phyloP scores from a whole-genome alignment of 2,329 filamentous ascomycete genomes.

The Emmonsiellopsis sp. region DNA sequence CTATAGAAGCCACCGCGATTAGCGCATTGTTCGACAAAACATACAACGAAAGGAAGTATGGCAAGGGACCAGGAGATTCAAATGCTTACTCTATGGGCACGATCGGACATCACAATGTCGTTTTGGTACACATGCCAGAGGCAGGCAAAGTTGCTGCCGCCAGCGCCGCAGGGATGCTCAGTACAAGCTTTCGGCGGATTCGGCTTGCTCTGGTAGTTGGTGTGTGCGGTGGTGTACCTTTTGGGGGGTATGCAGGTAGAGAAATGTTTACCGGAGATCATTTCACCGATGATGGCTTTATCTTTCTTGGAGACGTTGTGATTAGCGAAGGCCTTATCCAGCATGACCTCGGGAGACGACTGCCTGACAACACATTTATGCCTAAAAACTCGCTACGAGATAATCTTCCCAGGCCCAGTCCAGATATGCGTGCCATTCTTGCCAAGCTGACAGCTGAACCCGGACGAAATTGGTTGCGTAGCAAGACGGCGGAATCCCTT shows the following conservation, averaged over 20 bases:
- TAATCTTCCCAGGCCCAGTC: constrained; percentile 14
- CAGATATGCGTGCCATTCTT: constrained; percentile 14
- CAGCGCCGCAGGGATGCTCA: constrained; percentile 19
- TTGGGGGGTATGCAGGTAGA: constrained; percentile 6
- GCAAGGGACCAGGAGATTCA: constrained; percentile 17
- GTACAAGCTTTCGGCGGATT: constrained; percentile 23
- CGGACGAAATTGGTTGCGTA: background rate
- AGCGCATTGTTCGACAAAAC: constrained; percentile 18
- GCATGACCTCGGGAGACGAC: constrained; percentile 18
- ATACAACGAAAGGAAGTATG: constrained; percentile 18
- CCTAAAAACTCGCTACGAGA: background rate
- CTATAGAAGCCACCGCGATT: constrained; percentile 23
- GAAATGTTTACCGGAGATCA: constrained; percentile 16
- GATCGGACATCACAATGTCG: constrained; percentile 20
- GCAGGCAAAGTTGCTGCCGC: constrained; percentile 19
- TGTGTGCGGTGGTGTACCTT: constrained; percentile 31
- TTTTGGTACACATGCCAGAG: constrained; percentile 20
- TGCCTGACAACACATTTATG: constrained; percentile 3
- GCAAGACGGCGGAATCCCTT: constrained; percentile 6
- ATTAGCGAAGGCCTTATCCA: constrained; percentile 18
- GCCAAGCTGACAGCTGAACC: constrained; percentile 11
- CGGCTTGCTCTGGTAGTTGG: constrained; percentile 29
- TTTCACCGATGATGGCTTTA: background rate
- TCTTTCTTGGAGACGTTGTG: constrained; percentile 21
- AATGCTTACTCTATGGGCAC: constrained; percentile 21